Percentiles rank a stretch among this genome's conserved stretches.
These are phyloP conservation scores for Mucor sp. DNA, from an alignment of 371 early-diverging fungal genomes.

Conservation along the genomic window DNA sequence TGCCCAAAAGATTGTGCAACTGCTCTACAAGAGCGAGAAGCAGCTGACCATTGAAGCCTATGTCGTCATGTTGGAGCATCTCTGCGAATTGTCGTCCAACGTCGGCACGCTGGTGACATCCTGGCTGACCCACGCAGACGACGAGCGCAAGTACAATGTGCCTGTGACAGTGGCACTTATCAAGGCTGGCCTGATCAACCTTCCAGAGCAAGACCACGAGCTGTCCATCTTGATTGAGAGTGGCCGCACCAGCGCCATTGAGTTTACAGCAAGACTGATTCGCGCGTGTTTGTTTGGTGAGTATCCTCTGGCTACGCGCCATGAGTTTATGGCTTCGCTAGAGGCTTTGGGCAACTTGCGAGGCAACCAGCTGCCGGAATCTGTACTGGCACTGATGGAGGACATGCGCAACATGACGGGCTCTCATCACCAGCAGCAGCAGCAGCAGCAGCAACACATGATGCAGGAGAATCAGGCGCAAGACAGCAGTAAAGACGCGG, in stretches of 20 bases:
- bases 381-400: constrained; percentile 50
- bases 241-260: constrained; percentile 67
- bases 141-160: constrained; percentile 91
- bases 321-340: constrained; percentile 75
- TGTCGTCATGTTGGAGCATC: constrained; percentile 73
- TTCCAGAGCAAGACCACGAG: constrained; percentile 85
- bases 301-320: constrained; percentile 56
- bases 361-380: constrained; percentile 62
- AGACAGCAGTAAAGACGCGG: constrained; percentile 26
- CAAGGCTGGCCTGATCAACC: constrained; percentile 71
- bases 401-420: constrained; percentile 14
- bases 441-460: neutral
- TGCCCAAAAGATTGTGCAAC: constrained; percentile 83
- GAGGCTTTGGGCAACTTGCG: constrained; percentile 67
- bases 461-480: constrained; percentile 24
- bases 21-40: constrained; percentile 77
- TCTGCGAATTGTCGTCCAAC: constrained; percentile 77
- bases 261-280: constrained; percentile 78
- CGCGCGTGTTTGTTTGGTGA: constrained; percentile 73
- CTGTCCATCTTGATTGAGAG: constrained; percentile 82
- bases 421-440: constrained; percentile 17
- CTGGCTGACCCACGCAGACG: constrained; percentile 92
- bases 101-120: constrained; percentile 80
- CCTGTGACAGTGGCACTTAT: constrained; percentile 81
- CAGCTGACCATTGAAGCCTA: constrained; percentile 78